Percentiles rank a stretch among this genome's conserved stretches.
Conservation (phyloP, 2,329 filamentous ascomycete genomes). For the Monosporascus sp. region DNA sequence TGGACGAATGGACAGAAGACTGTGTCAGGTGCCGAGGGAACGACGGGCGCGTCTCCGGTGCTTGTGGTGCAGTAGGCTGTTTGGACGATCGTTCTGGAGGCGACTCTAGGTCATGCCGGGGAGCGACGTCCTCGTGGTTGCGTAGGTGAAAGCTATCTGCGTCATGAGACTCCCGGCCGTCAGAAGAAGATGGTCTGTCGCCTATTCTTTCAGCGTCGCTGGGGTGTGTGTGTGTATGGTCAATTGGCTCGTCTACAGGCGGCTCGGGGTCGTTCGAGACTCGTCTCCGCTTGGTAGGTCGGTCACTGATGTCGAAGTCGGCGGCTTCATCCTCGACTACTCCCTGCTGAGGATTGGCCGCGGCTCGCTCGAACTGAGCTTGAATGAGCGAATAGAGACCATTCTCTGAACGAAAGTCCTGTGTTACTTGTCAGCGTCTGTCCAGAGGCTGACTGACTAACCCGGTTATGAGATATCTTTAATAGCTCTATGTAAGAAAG, state of each 20-base stretch:
- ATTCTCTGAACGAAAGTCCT: constrained; percentile 70
- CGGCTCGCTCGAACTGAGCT: constrained; percentile 55
- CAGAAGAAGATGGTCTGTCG: not conserved
- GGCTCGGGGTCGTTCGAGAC: constrained; percentile 17
- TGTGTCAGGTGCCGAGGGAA: constrained; percentile 17
- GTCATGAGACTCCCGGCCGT: not conserved
- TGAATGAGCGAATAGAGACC: constrained; percentile 69
- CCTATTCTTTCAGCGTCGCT: constrained; percentile 2
- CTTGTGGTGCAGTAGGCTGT: constrained; percentile 20
- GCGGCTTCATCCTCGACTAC: constrained; percentile 17
- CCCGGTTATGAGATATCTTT: not conserved
- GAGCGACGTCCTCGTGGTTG: not conserved
- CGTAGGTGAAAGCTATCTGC: not conserved
- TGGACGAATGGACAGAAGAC: constrained; percentile 17
- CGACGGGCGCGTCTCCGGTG: constrained; percentile 12
- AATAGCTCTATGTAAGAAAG: constrained; percentile 1
- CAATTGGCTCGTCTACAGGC: constrained; percentile 25
- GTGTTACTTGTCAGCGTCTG: constrained; percentile 11
- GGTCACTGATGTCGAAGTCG: constrained; percentile 21
- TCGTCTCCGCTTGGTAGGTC: constrained; percentile 21
- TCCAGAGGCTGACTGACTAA: not conserved
- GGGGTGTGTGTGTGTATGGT: constrained; percentile 4
- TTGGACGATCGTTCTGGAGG: constrained; percentile 3
- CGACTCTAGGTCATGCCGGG: constrained; percentile 1
- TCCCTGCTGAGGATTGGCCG: constrained; percentile 25